Evolutionary conservation across 2,329 filamentous ascomycete species (phyloP).

Genomic region (Nemania sp.): DNA sequence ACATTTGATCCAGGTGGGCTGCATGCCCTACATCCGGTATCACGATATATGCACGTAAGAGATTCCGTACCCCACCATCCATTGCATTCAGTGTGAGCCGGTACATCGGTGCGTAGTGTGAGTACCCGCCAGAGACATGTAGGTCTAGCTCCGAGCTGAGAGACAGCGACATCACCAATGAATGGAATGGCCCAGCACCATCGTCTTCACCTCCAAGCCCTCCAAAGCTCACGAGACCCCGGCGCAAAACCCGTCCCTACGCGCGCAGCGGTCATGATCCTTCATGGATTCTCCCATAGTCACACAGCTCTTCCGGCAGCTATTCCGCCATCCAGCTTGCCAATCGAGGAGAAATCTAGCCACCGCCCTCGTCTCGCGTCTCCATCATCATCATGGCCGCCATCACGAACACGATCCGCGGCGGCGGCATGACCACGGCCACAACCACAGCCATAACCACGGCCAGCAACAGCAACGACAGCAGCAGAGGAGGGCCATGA

Average conservation of each 20-base stretch:
- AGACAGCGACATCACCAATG: no score
- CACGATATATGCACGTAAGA: constrained; percentile 8
- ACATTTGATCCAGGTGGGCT: no score
- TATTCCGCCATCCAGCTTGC: constrained; percentile 77
- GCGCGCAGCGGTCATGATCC: constrained; percentile 15
- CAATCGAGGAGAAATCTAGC: constrained; percentile 54
- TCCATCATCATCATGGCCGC: constrained; percentile 48
- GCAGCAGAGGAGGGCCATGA: constrained; percentile 41
- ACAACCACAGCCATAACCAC: constrained; percentile 9
- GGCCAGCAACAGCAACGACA: constrained; percentile 19
- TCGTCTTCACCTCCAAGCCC: neutral
- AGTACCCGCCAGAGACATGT: no score
- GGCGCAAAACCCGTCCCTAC: constrained; percentile 25
- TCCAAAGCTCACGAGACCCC: constrained; percentile 26
- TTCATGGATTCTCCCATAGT: constrained; percentile 84
- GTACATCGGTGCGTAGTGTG: no score
- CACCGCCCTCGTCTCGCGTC: constrained; percentile 41
- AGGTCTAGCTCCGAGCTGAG: no score
- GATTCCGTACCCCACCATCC: constrained; percentile 1
- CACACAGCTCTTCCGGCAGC: constrained; percentile 78
- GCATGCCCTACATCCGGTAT: neutral
- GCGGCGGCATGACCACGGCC: constrained; percentile 40
- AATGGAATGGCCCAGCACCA: no score
- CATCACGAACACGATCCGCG: constrained; percentile 41
- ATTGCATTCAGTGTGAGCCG: no score